Base-by-base conservation (phyloP, 164 flowering plant species). In the Aristolochia fimbriata region DNA sequence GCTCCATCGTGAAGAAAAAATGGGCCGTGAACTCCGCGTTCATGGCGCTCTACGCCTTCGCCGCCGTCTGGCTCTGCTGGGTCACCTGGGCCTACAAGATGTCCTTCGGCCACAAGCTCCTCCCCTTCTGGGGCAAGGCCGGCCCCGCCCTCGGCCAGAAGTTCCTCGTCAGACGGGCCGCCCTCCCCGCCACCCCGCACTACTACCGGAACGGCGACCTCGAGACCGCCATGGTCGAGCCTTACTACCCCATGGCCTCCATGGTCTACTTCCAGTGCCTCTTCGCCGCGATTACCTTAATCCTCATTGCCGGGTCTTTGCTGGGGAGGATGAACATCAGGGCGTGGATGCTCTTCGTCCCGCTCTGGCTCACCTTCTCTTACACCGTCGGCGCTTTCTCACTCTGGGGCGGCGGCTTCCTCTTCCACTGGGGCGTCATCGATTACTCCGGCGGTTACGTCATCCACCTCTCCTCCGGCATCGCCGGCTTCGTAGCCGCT, bases 11-110 rank as follows among this genome's bases (percentile, higher is more conserved):
- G n/a, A n/a, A n/a, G n/a, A n/a, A n/a, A n/a, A n/a, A n/a, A n/a
- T n/a, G 69, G 64, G 69, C 69, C 9, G 69, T 66, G 25, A 66
- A 66, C n/a, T 66, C 69, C 11, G 69, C 69, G 5, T 66, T 66
- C 69, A 66, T 66, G 69, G 69, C 64, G 20, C 59, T 66, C 25
- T 66, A 66, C 52, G 69, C 69, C 60, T 66, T 59, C 14, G 69
- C 69, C 6, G 69, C 69, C 3, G 69, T 66, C 31, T 60, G 59
- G 59, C 20, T 66, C 1, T 66, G 69, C 27, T 66, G 69, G 69
- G 63, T 66, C 21, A 55, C 59, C 2, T 66, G 69, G 69, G 69
- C 63, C 0, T 65, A 65, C 54, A 59, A 60, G 47, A 59, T 65
- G 63, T 65, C 69, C 41, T 65, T 65, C 27, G 69, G 69, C 14